These are phyloP conservation scores for Cadophora luteo-olivacea DNA, from an alignment of 2,329 filamentous ascomycete genomes.

Conservation along the genomic window DNA sequence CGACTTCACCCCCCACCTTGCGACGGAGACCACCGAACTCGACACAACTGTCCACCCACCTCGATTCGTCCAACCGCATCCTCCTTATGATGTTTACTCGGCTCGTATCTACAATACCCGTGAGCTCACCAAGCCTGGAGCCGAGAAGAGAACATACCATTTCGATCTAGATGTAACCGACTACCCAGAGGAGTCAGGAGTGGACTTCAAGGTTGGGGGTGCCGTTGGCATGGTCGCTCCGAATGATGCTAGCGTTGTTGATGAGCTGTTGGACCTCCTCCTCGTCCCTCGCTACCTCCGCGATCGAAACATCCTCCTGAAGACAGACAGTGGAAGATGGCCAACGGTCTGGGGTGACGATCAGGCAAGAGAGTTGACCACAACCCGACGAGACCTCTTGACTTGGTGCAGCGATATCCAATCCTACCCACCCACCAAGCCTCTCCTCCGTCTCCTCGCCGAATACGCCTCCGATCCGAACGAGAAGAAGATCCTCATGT, in stretches of 20 bases:
- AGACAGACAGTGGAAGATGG: conserved; percentile 85
- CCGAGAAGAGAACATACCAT: conserved; percentile 96
- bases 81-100: conserved; percentile 88
- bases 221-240: conserved; percentile 93
- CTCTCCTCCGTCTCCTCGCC: conserved; percentile 81
- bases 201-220: conserved; percentile 96
- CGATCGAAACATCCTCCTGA: conserved; percentile 81
- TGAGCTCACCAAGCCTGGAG: conserved; percentile 85
- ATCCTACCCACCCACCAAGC: conserved; percentile 89
- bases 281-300: conserved; percentile 82
- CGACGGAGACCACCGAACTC: conserved; percentile 40
- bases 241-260: conserved; percentile 78
- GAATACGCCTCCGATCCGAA: conserved; percentile 81
- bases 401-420: conserved; percentile 97
- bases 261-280: conserved; percentile 83
- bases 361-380: conserved; percentile 80
- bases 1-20: conserved; percentile 43
- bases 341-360: conserved; percentile 98
- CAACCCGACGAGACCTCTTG: conserved; percentile 88
- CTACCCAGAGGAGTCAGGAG: conserved; percentile 82
- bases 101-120: conserved; percentile 86
- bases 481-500: conserved; percentile 88
- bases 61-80: conserved; percentile 90
- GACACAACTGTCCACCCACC: conserved; percentile 77
- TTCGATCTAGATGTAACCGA: conserved; percentile 97